Percentiles rank a stretch among this genome's conserved stretches.
Evolutionary conservation across 2,329 filamentous ascomycete species (phyloP).

Genomic region (Cucurbitaria berberidis): DNA sequence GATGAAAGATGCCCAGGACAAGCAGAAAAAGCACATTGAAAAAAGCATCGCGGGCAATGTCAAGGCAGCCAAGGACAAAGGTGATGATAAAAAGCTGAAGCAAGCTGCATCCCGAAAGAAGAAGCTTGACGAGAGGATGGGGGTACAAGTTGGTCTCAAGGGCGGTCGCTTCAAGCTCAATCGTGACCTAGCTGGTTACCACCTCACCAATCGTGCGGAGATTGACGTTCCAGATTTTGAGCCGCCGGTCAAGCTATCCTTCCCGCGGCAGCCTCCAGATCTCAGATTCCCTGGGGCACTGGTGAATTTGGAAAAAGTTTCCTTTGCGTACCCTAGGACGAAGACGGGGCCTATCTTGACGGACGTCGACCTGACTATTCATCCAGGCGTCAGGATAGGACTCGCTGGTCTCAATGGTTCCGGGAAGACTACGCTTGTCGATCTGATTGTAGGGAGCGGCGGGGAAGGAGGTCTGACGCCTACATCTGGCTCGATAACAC

Average conservation of each 20-base stretch:
- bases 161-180: conserved; percentile 83
- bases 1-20: conserved; percentile 83
- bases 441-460: conserved; percentile 66
- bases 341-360: conserved; percentile 59
- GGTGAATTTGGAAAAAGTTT: conserved; percentile 72
- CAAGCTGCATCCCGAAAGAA: conserved; percentile 85
- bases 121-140: conserved; percentile 82
- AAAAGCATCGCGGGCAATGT: conserved; percentile 77
- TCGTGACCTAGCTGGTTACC: conserved; percentile 65
- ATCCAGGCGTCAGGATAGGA: conserved; percentile 75
- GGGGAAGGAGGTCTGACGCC: conserved; percentile 53
- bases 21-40: conserved; percentile 80
- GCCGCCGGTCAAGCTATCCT: conserved; percentile 62
- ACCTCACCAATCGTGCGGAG: conserved; percentile 62
- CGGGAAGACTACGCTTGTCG: conserved; percentile 81
- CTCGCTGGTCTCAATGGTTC: conserved; percentile 80
- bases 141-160: conserved; percentile 72
- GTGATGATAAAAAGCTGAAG: conserved; percentile 85
- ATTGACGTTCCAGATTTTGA: conserved; percentile 73
- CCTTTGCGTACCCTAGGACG: conserved; percentile 65
- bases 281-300: conserved; percentile 77
- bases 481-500: conserved; percentile 65
- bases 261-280: conserved; percentile 68
- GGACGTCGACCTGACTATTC: conserved; percentile 70
- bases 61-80: conserved; percentile 74